Conservation (phyloP, 2,329 filamentous ascomycete species). For the Exophiala phaeomuriformis region DNA sequence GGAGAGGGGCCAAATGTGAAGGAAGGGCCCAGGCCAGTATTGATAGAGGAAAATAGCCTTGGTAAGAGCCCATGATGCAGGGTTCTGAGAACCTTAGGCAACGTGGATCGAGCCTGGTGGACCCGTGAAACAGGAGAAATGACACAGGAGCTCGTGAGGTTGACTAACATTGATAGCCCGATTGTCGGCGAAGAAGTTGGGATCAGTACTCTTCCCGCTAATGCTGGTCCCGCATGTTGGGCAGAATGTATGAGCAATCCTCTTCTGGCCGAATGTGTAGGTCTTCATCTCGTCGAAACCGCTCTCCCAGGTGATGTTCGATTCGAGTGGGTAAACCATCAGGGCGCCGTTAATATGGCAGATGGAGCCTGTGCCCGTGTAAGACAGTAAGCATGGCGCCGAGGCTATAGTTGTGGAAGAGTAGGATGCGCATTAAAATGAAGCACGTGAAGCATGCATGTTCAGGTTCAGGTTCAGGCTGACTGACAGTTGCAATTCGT, state of each 20-base stretch:
- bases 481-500: slow-evolving; percentile 25
- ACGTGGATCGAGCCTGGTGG: not conserved
- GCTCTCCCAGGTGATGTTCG: slow-evolving; percentile 25
- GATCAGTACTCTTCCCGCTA: slow-evolving; percentile 25
- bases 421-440: not conserved
- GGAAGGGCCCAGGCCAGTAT: too few species aligned
- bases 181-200: slow-evolving; percentile 25
- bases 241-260: slow-evolving; percentile 31
- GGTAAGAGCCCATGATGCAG: too few species aligned
- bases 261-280: slow-evolving; percentile 29
- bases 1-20: too few species aligned
- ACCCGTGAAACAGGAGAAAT: not conserved
- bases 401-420: not conserved
- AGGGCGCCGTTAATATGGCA: slow-evolving; percentile 31
- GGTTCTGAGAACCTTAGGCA: too few species aligned
- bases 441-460: too few species aligned
- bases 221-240: slow-evolving; percentile 30
- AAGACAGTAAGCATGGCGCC: not conserved
- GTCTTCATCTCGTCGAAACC: slow-evolving; percentile 27
- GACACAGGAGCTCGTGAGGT: not conserved
- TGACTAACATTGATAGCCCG: slow-evolving; percentile 30
- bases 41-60: too few species aligned
- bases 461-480: too few species aligned
- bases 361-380: slow-evolving; percentile 27
- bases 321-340: slow-evolving; percentile 27